A percentile compares a stretch with the other conserved stretches of the same genome.
Evolutionary conservation across 2,329 filamentous ascomycete genomes (phyloP).

Genomic region (Penicillium sp.): DNA sequence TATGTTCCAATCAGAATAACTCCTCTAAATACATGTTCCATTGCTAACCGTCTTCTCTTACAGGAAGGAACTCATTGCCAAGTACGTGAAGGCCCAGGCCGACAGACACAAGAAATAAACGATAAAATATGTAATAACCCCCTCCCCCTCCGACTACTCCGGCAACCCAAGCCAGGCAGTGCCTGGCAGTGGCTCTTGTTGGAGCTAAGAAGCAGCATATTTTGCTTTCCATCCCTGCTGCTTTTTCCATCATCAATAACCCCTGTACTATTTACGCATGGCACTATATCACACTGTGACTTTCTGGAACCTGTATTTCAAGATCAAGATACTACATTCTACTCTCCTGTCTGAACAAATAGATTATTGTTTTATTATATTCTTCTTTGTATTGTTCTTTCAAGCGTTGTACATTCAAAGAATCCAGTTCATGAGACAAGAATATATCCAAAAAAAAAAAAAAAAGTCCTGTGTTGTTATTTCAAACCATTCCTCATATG

Average conservation of each 20-base stretch:
- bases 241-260: conserved; percentile 5
- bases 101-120: conserved; percentile 61
- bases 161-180: conserved; percentile 1
- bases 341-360: conserved; percentile 27
- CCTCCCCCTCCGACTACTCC: conserved; percentile 5
- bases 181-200: conserved; percentile 6
- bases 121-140: conserved; percentile 10
- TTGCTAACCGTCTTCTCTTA: conserved; percentile 13
- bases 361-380: conserved; percentile 4
- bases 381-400: neutral
- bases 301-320: conserved; percentile 24
- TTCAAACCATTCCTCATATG: neutral
- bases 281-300: conserved; percentile 19
- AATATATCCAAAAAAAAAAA: neutral
- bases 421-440: neutral
- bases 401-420: neutral
- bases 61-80: conserved; percentile 64
- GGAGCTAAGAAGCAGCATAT: neutral
- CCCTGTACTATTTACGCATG: conserved; percentile 19
- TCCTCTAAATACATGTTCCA: neutral
- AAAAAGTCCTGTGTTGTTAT: neutral
- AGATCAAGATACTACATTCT: conserved; percentile 21
- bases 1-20: conserved; percentile 48
- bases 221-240: conserved; percentile 1
- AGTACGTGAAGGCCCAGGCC: conserved; percentile 65